Conservation (phyloP, 1,139 yeast species). For the Arxiozyma heterogenica region DNA sequence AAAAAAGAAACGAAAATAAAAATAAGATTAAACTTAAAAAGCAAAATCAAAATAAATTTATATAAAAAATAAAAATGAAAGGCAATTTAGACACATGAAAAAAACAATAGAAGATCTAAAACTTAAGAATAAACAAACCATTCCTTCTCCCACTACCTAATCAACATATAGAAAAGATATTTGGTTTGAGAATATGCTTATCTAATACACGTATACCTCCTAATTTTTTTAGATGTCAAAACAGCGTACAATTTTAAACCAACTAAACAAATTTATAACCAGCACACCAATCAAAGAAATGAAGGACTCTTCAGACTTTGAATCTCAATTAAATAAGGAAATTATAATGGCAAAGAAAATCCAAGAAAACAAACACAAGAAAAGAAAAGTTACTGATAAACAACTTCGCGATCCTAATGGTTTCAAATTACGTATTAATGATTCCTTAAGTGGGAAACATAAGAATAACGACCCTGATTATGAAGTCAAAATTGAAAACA, state of each 20-base stretch:
- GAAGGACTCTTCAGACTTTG: constrained; percentile 7
- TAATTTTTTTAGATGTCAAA: not conserved
- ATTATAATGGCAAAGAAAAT: constrained; percentile 11
- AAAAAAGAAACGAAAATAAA: no score
- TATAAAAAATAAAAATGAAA: no score
- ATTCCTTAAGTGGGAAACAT: constrained; percentile 19
- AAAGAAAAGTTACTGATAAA: constrained; percentile 10
- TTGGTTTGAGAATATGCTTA: not conserved
- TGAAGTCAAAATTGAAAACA: constrained; percentile 40
- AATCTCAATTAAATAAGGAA: constrained; percentile 11
- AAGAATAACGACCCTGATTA: constrained; percentile 30
- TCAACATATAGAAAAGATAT: no score
- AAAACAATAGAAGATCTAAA: not conserved
- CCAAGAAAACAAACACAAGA: constrained; percentile 30
- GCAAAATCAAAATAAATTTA: no score
- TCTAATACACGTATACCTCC: not conserved
- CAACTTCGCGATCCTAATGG: constrained; percentile 26
- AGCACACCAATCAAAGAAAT: not conserved
- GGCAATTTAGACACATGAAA: no score
- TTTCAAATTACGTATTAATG: constrained; percentile 25
- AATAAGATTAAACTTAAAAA: no score
- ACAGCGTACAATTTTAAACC: not conserved
- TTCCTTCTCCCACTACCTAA: not conserved
- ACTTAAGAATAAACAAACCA: no score
- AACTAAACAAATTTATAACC: not conserved